Conservation (phyloP, 495 filamentous ascomycete genomes). For the Penicillium verhagenii region DNA sequence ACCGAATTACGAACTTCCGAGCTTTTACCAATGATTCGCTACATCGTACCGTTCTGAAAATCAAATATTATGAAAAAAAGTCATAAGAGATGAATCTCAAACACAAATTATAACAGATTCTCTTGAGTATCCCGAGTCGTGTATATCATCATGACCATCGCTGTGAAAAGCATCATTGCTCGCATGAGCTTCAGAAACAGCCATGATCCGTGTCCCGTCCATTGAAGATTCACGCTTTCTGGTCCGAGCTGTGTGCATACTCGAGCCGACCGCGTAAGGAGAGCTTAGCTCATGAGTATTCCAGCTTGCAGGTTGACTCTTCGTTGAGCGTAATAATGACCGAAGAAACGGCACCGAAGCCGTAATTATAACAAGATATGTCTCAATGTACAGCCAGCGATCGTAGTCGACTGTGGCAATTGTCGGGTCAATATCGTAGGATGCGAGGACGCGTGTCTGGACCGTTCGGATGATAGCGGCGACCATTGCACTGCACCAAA, state of each 20-base stretch:
- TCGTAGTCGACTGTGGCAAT: conserved; percentile 26
- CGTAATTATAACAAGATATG: conserved; percentile 33
- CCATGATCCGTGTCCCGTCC: conserved; percentile 13
- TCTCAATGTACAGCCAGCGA: conserved; percentile 32
- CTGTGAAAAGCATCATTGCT: conserved; percentile 11
- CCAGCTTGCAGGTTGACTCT: conserved; percentile 5
- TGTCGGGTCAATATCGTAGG: conserved; percentile 25
- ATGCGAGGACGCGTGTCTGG: conserved; percentile 26
- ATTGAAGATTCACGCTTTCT: conserved; percentile 12
- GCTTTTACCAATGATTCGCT: background rate
- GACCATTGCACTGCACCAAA: conserved; percentile 26
- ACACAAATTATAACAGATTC: conserved; percentile 12
- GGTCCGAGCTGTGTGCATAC: background rate
- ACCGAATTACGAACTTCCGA: background rate
- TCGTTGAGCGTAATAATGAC: conserved; percentile 16
- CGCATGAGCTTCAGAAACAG: conserved; percentile 8
- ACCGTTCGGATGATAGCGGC: conserved; percentile 32
- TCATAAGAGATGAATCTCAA: too few relatives aligned
- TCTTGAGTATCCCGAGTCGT: background rate
- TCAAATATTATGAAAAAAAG: background rate
- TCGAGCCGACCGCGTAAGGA: conserved; percentile 5
- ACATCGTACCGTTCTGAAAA: background rate
- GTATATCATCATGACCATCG: conserved; percentile 3
- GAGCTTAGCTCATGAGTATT: conserved; percentile 19
- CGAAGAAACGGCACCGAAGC: conserved; percentile 31